Evolutionary conservation across 371 early-diverging fungal genomes (phyloP), one percentile per base, ranked within the genome.

Genomic region (Saksenaea oblongispora): DNA sequence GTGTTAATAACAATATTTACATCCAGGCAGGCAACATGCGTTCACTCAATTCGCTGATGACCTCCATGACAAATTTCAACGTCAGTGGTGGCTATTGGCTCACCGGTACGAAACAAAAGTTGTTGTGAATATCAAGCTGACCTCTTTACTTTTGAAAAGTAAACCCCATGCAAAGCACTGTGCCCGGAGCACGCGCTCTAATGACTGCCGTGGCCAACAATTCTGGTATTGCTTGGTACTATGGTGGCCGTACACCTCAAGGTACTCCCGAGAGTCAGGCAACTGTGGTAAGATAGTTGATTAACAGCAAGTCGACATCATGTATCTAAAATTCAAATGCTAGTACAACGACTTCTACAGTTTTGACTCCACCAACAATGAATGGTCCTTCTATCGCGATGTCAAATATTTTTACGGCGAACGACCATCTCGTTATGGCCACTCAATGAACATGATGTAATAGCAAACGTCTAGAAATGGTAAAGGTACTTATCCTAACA

Each of bases 371-470:
- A 36, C 13, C 3, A 37, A 63, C 9, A 51, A 24, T 28, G 41
- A 22, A 14, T 77, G 78, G 78, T 27, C 53, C 66, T 9, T 18
- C 51, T 10, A 68, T 73, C 15, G 34, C 35, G 27, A 47, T 4
- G 22, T 22, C 7, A n/a, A n/a, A 7, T 68, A 68, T 24, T 70
- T 69, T 27, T 64, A 64, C 22, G 72, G 66, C 27, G 36, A 54
- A 31, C 74, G 73, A 35, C 73, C 76, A 5, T 66, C 69, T 17
- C 70, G 78, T 13, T 63, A 54, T 18, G 70, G 64, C 5, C 81
- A 80, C 56, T 66, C 65, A 11, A 53, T 78, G 1, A 74, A 54
- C 28, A 28, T 80, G 22, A 44, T 80, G 81, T 76, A 69, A 74
- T 67, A 34, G 31, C 8, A 35, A 41, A 11, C 31, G 39, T 15